These are phyloP conservation scores for Cercophora sp. DNA, from an alignment of 495 filamentous ascomycete species.

Conservation along the genomic window DNA sequence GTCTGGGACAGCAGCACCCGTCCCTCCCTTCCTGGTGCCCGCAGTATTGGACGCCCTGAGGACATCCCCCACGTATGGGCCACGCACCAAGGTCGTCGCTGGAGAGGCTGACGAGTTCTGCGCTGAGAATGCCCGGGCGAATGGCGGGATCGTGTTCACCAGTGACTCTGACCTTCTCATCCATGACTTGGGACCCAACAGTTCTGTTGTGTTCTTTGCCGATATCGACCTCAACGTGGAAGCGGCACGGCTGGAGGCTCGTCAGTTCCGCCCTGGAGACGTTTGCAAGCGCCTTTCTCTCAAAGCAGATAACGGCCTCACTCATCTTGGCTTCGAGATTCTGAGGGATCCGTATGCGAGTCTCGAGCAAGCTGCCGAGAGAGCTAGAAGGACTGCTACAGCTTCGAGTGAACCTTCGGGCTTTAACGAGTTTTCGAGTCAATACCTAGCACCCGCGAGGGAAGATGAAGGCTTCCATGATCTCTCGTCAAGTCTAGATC, in stretches of 20 bases:
- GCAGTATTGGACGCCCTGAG: slow-evolving; percentile 61
- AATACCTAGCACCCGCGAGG: slow-evolving; percentile 37
- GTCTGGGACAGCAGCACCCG: slow-evolving; percentile 37
- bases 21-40: slow-evolving; percentile 63
- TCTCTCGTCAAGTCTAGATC: background rate
- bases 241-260: slow-evolving; percentile 26
- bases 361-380: slow-evolving; percentile 27
- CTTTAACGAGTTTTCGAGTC: slow-evolving; percentile 42
- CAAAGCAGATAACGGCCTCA: slow-evolving; percentile 21
- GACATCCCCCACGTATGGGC: slow-evolving; percentile 38
- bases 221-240: slow-evolving; percentile 36
- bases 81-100: slow-evolving; percentile 53
- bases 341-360: slow-evolving; percentile 27
- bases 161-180: slow-evolving; percentile 73
- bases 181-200: slow-evolving; percentile 55
- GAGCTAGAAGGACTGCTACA: slow-evolving; percentile 19
- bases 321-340: slow-evolving; percentile 38
- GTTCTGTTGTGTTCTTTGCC: slow-evolving; percentile 56
- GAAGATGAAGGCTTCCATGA: no score
- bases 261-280: slow-evolving; percentile 30
- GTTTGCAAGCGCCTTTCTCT: slow-evolving; percentile 38
- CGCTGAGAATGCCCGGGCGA: slow-evolving; percentile 48
- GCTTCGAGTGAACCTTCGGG: slow-evolving; percentile 10
- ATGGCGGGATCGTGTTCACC: slow-evolving; percentile 56
- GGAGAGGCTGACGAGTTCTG: slow-evolving; percentile 72